These are phyloP conservation scores for Auricularia sp. DNA, from an alignment of 768 basidiomycete genomes.

Conservation along the genomic window DNA sequence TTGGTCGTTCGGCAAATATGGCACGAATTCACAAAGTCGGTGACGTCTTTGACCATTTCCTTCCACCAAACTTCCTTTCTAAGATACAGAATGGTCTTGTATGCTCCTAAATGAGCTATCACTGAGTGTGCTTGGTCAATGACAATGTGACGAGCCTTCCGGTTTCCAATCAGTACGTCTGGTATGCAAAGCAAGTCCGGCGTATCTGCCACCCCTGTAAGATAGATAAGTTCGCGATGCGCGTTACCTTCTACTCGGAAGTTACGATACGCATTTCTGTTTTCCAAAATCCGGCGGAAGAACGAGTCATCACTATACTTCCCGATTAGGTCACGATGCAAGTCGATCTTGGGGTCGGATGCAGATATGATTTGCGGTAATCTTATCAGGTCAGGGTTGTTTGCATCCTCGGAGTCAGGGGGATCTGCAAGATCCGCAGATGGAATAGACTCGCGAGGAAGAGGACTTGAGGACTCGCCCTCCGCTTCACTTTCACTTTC, in stretches of 20 bases:
- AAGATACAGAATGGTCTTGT: conserved; percentile 12
- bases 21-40: conserved; percentile 20
- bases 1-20: conserved; percentile 15
- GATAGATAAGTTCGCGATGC: not conserved
- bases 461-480: no score
- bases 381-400: no score
- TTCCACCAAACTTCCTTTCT: conserved; percentile 30
- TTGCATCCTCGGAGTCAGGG: no score
- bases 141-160: conserved; percentile 5
- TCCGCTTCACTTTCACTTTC: no score
- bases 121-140: conserved; percentile 22
- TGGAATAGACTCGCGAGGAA: no score
- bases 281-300: conserved; percentile 1
- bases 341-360: not conserved
- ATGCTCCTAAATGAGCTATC: conserved; percentile 27
- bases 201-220: not conserved
- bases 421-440: no score
- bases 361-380: not conserved
- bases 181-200: conserved; percentile 8
- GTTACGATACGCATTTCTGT: not conserved
- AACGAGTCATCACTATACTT: conserved; percentile 3
- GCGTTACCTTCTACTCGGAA: not conserved
- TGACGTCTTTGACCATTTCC: conserved; percentile 19
- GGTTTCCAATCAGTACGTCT: not conserved
- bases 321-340: not conserved